Evolutionary conservation across 2,329 filamentous ascomycete genomes (phyloP), one percentile per base, ranked within the genome.

Genomic region (Torrubiellomyces zombiae): DNA sequence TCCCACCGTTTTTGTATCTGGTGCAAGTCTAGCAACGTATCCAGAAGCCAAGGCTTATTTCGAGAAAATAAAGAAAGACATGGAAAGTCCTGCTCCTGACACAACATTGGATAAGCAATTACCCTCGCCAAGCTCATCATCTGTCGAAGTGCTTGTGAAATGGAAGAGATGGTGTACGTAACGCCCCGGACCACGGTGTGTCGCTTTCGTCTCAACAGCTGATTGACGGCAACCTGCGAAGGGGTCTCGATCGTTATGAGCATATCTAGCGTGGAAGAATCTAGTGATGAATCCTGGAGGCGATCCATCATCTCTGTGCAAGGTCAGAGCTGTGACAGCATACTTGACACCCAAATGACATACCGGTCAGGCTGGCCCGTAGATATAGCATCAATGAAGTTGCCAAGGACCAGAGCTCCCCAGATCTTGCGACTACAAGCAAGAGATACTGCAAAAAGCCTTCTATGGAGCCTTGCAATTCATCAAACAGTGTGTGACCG

Each of bases 381-480:
- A 71, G 41, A 36, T 71, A 72, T 10, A 47, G 37, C 9, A 42
- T 28, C 29, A 67, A 43, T 14, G 61, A 48, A 6, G 46, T 42
- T 4, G 54, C 49, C 17, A 64, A 31, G 7, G 53, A 43, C 65
- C 67, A 70, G 11, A 72, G 38, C 12, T 40, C 44, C 12, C 53
- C 53, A 4, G 51, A 50, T 26, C 54, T 49, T 24, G 53, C 50
- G 14, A 60, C 45, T 7, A 55, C 44, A 14, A 58, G 43, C 34
- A 67, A 51, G 5, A 67, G 36, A 22, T 60, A 56, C 24, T 52
- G 48, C 25, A 70, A 55, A 29, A 75, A 60, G 3, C 47, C 47
- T 34, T 66, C 56, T n/a, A 75, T 60, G 8, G 59, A 56, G 11
- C 52, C 45, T 7, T 53, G 51, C 9, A 75, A 43, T 10, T 54